Percentiles rank a stretch among this genome's conserved stretches.
Conservation (phyloP, 1,284 basidiomycete genomes). For the Sanghuangporus weigelae region DNA sequence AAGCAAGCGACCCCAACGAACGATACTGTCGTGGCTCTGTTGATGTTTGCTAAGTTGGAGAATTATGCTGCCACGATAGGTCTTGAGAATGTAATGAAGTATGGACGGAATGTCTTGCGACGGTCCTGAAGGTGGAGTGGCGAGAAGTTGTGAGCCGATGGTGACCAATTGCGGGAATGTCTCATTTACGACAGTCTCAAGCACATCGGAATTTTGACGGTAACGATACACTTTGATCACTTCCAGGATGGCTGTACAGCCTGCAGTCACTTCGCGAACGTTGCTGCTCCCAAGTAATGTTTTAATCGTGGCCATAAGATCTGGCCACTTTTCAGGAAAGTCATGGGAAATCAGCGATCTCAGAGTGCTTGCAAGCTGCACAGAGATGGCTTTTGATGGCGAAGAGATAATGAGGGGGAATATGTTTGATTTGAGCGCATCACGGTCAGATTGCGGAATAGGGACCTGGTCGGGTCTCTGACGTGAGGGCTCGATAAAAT, state of each 20-base stretch:
- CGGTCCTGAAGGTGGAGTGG: slow-evolving; percentile 48
- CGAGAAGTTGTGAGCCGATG: slow-evolving; percentile 62
- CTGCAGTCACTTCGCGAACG: slow-evolving; percentile 70
- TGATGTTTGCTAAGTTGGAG: slow-evolving; percentile 69
- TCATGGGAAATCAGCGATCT: slow-evolving; percentile 68
- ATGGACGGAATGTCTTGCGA: slow-evolving; percentile 70
- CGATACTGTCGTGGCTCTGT: slow-evolving; percentile 65
- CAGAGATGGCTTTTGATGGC: slow-evolving; percentile 60
- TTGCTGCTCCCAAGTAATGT: slow-evolving; percentile 56
- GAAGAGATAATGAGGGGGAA: slow-evolving; percentile 64
- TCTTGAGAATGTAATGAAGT: slow-evolving; percentile 77
- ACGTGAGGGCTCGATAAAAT: slow-evolving; percentile 41
- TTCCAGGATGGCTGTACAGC: slow-evolving; percentile 70
- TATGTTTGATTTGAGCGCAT: slow-evolving; percentile 59
- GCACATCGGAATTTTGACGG: slow-evolving; percentile 53
- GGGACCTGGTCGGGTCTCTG: slow-evolving; percentile 53
- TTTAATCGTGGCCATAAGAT: slow-evolving; percentile 57
- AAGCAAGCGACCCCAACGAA: slow-evolving; percentile 82
- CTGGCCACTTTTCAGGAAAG: slow-evolving; percentile 72
- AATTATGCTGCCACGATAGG: slow-evolving; percentile 76
- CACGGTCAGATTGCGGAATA: slow-evolving; percentile 62
- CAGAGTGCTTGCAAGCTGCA: slow-evolving; percentile 68
- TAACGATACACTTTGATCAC: slow-evolving; percentile 71
- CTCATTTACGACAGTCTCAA: slow-evolving; percentile 53
- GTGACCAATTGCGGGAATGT: slow-evolving; percentile 70